Evolutionary conservation across 139 green algal species (phyloP).

Genomic region (Trebouxia sp.): DNA sequence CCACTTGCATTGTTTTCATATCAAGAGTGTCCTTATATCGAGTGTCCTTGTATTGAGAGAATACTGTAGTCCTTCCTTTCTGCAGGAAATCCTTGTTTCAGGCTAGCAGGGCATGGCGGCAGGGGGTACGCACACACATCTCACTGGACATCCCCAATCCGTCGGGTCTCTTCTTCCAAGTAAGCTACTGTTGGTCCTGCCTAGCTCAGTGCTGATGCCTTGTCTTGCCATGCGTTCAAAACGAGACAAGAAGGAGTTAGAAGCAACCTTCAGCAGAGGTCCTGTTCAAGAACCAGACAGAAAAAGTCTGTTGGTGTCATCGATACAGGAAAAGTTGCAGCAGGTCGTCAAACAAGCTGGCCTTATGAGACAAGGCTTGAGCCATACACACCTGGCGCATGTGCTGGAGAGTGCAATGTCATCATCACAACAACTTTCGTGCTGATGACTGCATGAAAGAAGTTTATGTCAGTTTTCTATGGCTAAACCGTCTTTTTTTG

Average conservation of each 20-base stretch:
- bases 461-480: no score
- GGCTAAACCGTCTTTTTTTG: no score
- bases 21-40: not conserved
- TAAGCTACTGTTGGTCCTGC: not conserved
- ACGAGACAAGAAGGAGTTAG: no score
- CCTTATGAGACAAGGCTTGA: no score
- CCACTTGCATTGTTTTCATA: no score
- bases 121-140: constrained; percentile 10
- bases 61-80: not conserved
- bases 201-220: not conserved
- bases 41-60: not conserved
- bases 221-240: no score
- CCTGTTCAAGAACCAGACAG: no score
- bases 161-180: not conserved
- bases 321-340: not conserved
- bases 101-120: not conserved
- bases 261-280: no score
- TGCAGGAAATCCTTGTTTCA: constrained; percentile 16
- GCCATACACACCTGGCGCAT: not conserved
- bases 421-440: no score
- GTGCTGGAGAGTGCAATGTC: not conserved
- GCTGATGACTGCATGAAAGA: no score
- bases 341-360: no score
- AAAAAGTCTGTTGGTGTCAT: no score
- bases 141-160: not conserved